Percentiles rank a stretch among this genome's conserved stretches.
phyloP scores from a whole-genome alignment of 257 asterid species.

The Solanum rostratum region DNA sequence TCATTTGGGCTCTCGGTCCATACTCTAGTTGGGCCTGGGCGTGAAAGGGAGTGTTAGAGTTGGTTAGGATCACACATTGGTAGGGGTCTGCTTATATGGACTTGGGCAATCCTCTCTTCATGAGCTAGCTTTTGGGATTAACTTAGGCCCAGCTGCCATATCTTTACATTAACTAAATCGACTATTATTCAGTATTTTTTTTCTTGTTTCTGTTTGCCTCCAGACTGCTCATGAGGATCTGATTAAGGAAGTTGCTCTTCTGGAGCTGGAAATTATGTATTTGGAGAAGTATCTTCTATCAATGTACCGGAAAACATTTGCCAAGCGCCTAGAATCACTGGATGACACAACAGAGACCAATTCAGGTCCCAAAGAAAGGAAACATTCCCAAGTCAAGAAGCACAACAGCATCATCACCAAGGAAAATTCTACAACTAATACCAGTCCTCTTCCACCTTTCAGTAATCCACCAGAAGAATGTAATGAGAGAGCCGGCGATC shows the following conservation, averaged over 20 bases:
- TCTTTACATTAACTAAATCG: neutral
- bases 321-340: constrained; percentile 23
- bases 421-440: constrained; percentile 8
- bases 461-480: neutral
- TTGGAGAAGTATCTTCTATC: constrained; percentile 78
- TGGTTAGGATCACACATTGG: too few relatives aligned
- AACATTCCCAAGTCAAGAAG: constrained; percentile 6
- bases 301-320: constrained; percentile 40
- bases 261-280: constrained; percentile 65
- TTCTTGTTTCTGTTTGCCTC: neutral
- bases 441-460: constrained; percentile 1
- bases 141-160: too few relatives aligned
- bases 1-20: too few relatives aligned
- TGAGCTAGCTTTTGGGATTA: too few relatives aligned
- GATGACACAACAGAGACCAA: constrained; percentile 9
- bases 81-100: too few relatives aligned
- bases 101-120: too few relatives aligned
- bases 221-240: constrained; percentile 69
- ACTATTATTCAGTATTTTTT: neutral
- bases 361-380: constrained; percentile 6
- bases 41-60: too few relatives aligned
- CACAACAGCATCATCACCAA: constrained; percentile 3
- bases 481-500: constrained; percentile 20
- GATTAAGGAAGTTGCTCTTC: constrained; percentile 46
- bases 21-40: too few relatives aligned